Conservation (phyloP, 2,329 filamentous ascomycete species). For the Aspergillus oerlinghausenensis region DNA sequence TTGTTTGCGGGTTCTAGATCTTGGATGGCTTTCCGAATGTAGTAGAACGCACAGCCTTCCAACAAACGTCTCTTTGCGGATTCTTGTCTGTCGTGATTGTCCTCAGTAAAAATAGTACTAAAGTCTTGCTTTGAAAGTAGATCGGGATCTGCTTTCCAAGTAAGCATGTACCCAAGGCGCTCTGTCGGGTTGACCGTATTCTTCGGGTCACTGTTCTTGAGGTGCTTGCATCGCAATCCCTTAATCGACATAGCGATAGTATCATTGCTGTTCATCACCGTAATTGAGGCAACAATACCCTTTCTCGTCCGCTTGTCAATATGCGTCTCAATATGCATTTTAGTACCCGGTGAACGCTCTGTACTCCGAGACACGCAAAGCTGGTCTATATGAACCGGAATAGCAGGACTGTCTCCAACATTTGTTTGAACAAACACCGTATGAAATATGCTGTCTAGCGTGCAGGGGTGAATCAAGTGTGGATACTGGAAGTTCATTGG, state of each 20-base stretch:
- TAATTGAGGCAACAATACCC: slow-evolving; percentile 13
- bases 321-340: slow-evolving; percentile 10
- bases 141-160: slow-evolving; percentile 18
- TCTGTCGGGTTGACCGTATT: background rate
- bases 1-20: background rate
- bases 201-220: background rate
- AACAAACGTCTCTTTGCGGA: background rate
- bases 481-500: slow-evolving; percentile 23
- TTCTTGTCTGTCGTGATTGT: background rate
- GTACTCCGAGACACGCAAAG: slow-evolving; percentile 13
- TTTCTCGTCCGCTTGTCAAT: background rate
- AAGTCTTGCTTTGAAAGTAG: slow-evolving; percentile 5
- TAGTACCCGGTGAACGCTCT: slow-evolving; percentile 2
- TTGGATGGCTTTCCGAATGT: background rate
- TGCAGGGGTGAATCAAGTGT: slow-evolving; percentile 28
- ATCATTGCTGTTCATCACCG: background rate
- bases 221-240: slow-evolving; percentile 12
- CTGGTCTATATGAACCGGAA: slow-evolving; percentile 21
- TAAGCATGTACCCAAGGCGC: slow-evolving; percentile 13
- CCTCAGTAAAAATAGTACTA: background rate
- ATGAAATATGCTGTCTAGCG: slow-evolving; percentile 30
- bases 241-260: slow-evolving; percentile 8
- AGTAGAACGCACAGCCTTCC: slow-evolving; percentile 5
- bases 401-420: slow-evolving; percentile 9
- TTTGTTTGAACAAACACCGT: slow-evolving; percentile 16